These are phyloP conservation scores for Neopestalotiopsis sp. DNA, from an alignment of 2,329 filamentous ascomycete genomes.

Conservation along the genomic window DNA sequence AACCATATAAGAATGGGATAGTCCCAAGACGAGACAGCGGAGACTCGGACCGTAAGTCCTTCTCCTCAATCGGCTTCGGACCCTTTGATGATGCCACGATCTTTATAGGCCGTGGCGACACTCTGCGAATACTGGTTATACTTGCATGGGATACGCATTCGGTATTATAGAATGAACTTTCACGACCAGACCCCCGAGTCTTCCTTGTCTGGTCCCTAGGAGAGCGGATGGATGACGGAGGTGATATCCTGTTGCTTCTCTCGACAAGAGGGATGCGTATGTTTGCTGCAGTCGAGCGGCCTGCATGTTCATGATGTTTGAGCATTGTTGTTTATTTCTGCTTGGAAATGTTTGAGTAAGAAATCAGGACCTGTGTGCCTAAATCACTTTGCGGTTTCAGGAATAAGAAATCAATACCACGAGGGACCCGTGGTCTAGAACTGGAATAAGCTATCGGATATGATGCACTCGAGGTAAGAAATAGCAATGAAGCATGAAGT, in stretches of 20 bases:
- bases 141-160: constrained; percentile 36
- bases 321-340: background rate
- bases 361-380: background rate
- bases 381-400: background rate
- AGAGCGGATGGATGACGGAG: constrained; percentile 29
- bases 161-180: constrained; percentile 44
- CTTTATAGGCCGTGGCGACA: constrained; percentile 20
- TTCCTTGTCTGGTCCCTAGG: constrained; percentile 45
- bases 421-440: background rate
- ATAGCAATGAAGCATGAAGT: background rate
- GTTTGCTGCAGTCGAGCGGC: background rate
- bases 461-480: no score
- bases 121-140: constrained; percentile 7
- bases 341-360: background rate
- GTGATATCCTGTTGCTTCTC: constrained; percentile 20
- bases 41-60: constrained; percentile 35
- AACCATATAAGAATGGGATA: constrained; percentile 44
- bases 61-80: constrained; percentile 17
- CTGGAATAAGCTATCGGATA: background rate
- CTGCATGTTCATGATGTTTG: background rate
- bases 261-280: constrained; percentile 22
- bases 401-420: background rate
- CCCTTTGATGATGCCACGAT: constrained; percentile 22
- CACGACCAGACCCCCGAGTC: constrained; percentile 37
- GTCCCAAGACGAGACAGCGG: constrained; percentile 33